These are phyloP conservation scores for Acer campestre DNA, from an alignment of 345 rosid species.

Conservation along the genomic window DNA sequence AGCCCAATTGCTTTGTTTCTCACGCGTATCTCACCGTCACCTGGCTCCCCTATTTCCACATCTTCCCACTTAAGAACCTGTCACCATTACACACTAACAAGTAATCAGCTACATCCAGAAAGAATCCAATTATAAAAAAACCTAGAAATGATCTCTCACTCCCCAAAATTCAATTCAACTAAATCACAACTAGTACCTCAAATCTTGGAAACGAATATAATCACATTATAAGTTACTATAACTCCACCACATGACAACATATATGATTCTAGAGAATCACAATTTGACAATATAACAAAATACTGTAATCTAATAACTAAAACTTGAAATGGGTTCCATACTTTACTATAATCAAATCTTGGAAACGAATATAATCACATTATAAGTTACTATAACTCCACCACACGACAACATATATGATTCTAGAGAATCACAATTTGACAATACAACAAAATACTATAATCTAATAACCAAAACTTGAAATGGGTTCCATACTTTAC, in stretches of 20 bases:
- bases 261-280: neutral
- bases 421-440: neutral
- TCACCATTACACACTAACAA: neutral
- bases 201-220: neutral
- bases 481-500: neutral
- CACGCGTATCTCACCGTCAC: conserved; percentile 82
- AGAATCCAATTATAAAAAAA: neutral
- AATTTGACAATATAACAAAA: too few species aligned
- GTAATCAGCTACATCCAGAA: neutral
- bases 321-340: too few species aligned
- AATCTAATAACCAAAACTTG: neutral
- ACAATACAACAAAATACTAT: neutral
- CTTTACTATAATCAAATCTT: too few species aligned
- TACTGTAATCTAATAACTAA: too few species aligned
- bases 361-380: too few species aligned
- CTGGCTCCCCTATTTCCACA: conserved; percentile 81
- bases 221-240: neutral
- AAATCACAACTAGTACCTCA: neutral
- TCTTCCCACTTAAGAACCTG: conserved; percentile 96
- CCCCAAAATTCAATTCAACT: neutral
- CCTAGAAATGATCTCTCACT: neutral
- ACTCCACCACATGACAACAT: neutral
- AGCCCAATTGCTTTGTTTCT: conserved; percentile 82
- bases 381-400: neutral
- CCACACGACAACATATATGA: too few species aligned